Conservation (phyloP, 495 filamentous ascomycete genomes). For the Aspergillus saccharolyticus region DNA sequence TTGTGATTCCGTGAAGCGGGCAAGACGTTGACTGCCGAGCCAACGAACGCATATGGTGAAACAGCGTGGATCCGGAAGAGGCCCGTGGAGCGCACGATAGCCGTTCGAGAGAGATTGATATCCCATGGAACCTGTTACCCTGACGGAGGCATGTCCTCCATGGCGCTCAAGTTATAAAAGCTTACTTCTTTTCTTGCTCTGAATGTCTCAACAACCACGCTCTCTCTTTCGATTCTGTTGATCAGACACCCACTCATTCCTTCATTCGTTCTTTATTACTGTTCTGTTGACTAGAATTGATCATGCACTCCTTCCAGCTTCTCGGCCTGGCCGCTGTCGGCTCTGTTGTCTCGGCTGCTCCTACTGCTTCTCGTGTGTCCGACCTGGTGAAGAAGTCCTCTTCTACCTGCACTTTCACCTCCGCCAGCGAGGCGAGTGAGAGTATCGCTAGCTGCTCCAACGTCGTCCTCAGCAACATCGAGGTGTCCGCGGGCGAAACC, state of each 20-base stretch:
- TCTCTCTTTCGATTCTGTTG: constrained; percentile 9
- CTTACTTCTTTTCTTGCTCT: neutral
- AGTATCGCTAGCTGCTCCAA: constrained; percentile 47
- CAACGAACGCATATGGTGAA: neutral
- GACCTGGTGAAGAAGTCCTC: constrained; percentile 30
- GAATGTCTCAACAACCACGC: neutral
- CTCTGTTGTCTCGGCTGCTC: constrained; percentile 22
- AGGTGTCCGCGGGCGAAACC: constrained; percentile 49
- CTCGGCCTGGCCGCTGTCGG: constrained; percentile 20
- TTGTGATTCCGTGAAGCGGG: neutral
- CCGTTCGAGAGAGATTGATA: constrained; percentile 10
- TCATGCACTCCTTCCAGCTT: constrained; percentile 21
- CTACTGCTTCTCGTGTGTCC: constrained; percentile 22
- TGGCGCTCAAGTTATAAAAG: constrained; percentile 14
- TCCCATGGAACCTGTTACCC: neutral
- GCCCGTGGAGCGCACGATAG: neutral
- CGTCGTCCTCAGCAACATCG: constrained; percentile 43
- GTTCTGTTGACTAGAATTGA: constrained; percentile 24
- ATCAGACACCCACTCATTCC: constrained; percentile 10
- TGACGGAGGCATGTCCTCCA: neutral
- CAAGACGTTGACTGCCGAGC: neutral
- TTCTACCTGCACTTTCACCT: constrained; percentile 46
- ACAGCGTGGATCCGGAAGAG: neutral
- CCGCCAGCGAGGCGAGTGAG: constrained; percentile 36
- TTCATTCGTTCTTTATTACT: neutral